Evolutionary conservation across 2,329 filamentous ascomycete genomes (phyloP).

Genomic region (Xylariales sp.): DNA sequence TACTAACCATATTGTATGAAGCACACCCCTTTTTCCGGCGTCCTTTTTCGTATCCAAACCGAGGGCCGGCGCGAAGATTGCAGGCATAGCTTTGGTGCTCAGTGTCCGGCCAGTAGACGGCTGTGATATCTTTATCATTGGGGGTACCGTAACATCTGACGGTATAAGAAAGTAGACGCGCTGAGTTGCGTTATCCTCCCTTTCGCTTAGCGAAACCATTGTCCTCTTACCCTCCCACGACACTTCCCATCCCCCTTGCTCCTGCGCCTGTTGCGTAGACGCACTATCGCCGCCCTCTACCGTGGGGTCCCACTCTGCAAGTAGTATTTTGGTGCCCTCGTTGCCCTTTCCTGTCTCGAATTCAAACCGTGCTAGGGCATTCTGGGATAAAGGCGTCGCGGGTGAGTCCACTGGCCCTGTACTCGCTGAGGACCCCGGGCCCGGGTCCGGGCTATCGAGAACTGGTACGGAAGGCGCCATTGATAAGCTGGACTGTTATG

Average conservation of each 20-base stretch:
- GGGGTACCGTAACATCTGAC: slow-evolving; percentile 65
- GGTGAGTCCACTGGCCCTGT: slow-evolving; percentile 9
- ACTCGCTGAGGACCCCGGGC: neutral
- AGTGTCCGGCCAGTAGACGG: slow-evolving; percentile 34
- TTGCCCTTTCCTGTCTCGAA: slow-evolving; percentile 73
- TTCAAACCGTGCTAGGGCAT: slow-evolving; percentile 77
- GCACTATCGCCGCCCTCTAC: slow-evolving; percentile 41
- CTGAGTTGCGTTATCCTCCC: slow-evolving; percentile 40
- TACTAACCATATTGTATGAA: slow-evolving; percentile 73
- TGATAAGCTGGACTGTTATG: neutral
- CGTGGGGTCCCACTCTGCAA: slow-evolving; percentile 77
- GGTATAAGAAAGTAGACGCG: slow-evolving; percentile 79
- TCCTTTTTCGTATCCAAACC: slow-evolving; percentile 56
- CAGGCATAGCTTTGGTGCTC: slow-evolving; percentile 73
- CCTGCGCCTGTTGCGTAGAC: slow-evolving; percentile 16
- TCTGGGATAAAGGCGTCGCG: slow-evolving; percentile 13
- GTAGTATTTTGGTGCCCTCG: slow-evolving; percentile 84
- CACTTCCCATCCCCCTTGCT: slow-evolving; percentile 57
- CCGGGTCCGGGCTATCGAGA: neutral
- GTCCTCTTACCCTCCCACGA: slow-evolving; percentile 79
- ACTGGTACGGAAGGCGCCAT: slow-evolving; percentile 1
- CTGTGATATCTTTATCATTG: slow-evolving; percentile 62
- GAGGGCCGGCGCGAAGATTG: slow-evolving; percentile 76
- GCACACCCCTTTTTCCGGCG: slow-evolving; percentile 71
- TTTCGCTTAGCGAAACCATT: slow-evolving; percentile 62